Base-by-base conservation (phyloP, 805 yeast genomes). In the Wickerhamomyces silvicola region DNA sequence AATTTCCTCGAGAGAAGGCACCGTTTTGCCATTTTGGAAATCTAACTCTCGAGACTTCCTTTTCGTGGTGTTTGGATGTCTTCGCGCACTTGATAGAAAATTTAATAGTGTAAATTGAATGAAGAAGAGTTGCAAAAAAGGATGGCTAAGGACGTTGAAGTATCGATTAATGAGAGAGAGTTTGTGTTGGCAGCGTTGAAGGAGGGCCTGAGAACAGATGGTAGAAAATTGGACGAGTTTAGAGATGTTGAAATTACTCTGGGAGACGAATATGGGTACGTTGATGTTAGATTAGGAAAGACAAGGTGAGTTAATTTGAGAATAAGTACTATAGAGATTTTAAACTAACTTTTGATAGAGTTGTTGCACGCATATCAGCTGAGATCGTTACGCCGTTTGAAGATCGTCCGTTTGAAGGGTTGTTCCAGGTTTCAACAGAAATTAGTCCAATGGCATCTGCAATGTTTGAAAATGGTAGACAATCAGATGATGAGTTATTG, bases 381-480 rank as follows among this genome's bases (percentile, higher is more conserved):
- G 79, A 75, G 32, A 77, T 92, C 10, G 68, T 74, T 4, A 72
- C 74, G 37, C 98, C 98, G 1, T 80, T 70, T 41, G 95, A 86
- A 30, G 94, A 88, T 44, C 68, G 95, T 33, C 97, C 97, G 0
- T 90, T 85, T 53, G 98, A 92, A 57, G 98, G 98, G 2, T 49
- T 82, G 4, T 87, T 92, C 53, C 66, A 72, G 16, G 87, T 92
- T 10, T 74, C 81, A 30, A 82, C 95, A 2, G 97, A 92, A 49
- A 75, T 84, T 26, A 73, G 87, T 14, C 84, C 97, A 11, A 81
- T 90, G 86, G 95, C 96, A 1, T 78, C 87, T 5, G 80, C 94
- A 1, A 68, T 75, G 45, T 87, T 86, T 54, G 95, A 88, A 46
- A 76, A 75, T 45, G 65, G 72, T 18, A 68, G 69, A 38, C 77